Conservation (phyloP, 768 basidiomycete genomes). For the Ramaria sp. region DNA sequence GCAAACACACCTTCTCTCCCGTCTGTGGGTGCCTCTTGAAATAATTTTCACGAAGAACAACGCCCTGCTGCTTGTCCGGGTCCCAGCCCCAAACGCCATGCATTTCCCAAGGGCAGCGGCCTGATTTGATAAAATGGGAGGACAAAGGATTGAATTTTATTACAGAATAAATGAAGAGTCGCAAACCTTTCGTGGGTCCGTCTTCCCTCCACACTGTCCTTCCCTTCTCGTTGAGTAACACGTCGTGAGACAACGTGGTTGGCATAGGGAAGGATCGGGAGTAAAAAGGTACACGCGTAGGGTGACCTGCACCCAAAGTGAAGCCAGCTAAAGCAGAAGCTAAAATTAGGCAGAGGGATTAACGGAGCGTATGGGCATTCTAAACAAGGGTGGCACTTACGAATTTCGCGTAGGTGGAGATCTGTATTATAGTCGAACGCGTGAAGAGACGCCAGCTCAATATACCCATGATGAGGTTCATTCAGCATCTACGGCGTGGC, state of each 20-base stretch:
- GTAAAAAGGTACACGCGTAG: slow-evolving; percentile 71
- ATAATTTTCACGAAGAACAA: slow-evolving; percentile 77
- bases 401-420: slow-evolving; percentile 71
- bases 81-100: slow-evolving; percentile 96
- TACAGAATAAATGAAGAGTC: background rate
- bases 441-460: slow-evolving; percentile 71
- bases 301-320: slow-evolving; percentile 82
- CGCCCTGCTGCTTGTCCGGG: slow-evolving; percentile 45
- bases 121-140: slow-evolving; percentile 16
- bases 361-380: background rate
- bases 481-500: slow-evolving; percentile 62
- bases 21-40: slow-evolving; percentile 62
- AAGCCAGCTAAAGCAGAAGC: slow-evolving; percentile 85
- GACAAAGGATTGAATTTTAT: too few species aligned
- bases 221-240: slow-evolving; percentile 48
- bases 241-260: slow-evolving; percentile 50
- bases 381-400: slow-evolving; percentile 32
- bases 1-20: slow-evolving; percentile 41
- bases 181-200: slow-evolving; percentile 46
- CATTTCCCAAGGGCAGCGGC: slow-evolving; percentile 77
- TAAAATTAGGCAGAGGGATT: slow-evolving; percentile 15
- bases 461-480: slow-evolving; percentile 90
- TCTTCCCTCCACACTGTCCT: slow-evolving; percentile 60
- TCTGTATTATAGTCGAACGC: slow-evolving; percentile 92
- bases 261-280: slow-evolving; percentile 84